Evolutionary conservation across 139 green algal genomes (phyloP).

Genomic region (Axilococcus clingmanii): DNA sequence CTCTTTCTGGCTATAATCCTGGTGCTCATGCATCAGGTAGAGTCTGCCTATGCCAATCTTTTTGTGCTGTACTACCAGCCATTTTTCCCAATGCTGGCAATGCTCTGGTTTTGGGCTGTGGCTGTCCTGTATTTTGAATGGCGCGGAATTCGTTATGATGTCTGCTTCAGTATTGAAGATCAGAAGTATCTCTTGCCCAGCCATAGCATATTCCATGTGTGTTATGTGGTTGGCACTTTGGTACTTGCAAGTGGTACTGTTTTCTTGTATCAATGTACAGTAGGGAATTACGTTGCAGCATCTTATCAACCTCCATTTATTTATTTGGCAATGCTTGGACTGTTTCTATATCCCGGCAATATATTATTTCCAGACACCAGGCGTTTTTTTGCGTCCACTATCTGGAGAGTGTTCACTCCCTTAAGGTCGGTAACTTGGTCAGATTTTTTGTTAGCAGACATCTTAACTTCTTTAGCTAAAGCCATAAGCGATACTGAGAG

Average conservation of each 20-base stretch:
- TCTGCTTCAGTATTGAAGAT: conserved; percentile 55
- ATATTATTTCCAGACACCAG: conserved; percentile 27
- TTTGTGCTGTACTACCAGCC: conserved; percentile 60
- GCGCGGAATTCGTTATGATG: conserved; percentile 45
- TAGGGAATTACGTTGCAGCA: conserved; percentile 2
- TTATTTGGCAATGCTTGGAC: conserved; percentile 26
- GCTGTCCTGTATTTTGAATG: conserved; percentile 46
- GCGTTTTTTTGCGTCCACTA: conserved; percentile 48
- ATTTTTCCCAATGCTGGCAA: conserved; percentile 48
- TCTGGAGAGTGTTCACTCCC: conserved; percentile 51
- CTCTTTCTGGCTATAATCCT: too few species aligned
- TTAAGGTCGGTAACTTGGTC: conserved; percentile 69
- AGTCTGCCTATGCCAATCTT: conserved; percentile 14
- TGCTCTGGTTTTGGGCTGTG: conserved; percentile 69
- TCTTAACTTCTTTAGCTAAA: conserved; percentile 86
- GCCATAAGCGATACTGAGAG: conserved; percentile 60
- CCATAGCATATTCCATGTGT: conserved; percentile 25
- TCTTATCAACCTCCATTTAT: conserved; percentile 30
- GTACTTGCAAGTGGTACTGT: conserved; percentile 22
- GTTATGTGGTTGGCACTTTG: conserved; percentile 20
- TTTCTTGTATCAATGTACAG: conserved; percentile 6
- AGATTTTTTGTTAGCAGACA: conserved; percentile 93
- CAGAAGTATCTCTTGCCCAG: conserved; percentile 35
- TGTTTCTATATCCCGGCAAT: conserved; percentile 36
- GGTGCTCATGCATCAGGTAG: too few species aligned